Evolutionary conservation across 768 basidiomycete genomes (phyloP).

Genomic region (Tulasnella sp.): DNA sequence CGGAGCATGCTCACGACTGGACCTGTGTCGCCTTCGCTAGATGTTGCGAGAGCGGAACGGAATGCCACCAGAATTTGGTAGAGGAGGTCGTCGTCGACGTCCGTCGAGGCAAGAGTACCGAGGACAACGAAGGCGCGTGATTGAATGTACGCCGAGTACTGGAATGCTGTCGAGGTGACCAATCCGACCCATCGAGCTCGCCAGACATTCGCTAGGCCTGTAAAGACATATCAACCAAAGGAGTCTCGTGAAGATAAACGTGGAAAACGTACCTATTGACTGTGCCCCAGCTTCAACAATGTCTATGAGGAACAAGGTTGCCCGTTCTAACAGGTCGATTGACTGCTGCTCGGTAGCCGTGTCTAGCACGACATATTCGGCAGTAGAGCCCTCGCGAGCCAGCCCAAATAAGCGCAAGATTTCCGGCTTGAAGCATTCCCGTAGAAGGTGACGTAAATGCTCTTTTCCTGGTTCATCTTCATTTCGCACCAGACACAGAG

Average conservation of each 20-base stretch:
- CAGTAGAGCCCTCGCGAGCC: conserved; percentile 44
- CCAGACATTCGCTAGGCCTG: conserved; percentile 82
- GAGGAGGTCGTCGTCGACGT: conserved; percentile 85
- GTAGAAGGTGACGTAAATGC: conserved; percentile 51
- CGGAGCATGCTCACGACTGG: conserved; percentile 81
- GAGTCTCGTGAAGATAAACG: background rate
- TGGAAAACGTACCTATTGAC: conserved; percentile 44
- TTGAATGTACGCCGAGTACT: conserved; percentile 79
- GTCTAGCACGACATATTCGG: conserved; percentile 55
- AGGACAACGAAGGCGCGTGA: conserved; percentile 76
- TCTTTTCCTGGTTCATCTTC: conserved; percentile 45
- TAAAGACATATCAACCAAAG: conserved; percentile 1
- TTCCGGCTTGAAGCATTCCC: conserved; percentile 44
- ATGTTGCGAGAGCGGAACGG: conserved; percentile 43
- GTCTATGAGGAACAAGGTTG: conserved; percentile 50
- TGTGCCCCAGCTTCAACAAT: conserved; percentile 55
- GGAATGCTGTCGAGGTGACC: conserved; percentile 80
- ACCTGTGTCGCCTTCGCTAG: conserved; percentile 45
- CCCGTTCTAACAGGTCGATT: conserved; percentile 54
- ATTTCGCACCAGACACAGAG: conserved; percentile 47
- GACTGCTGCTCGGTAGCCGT: conserved; percentile 39
- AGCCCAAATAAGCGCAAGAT: conserved; percentile 66
- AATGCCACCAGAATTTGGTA: conserved; percentile 90
- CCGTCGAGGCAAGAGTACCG: conserved; percentile 66
- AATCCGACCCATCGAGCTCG: conserved; percentile 88